phyloP scores from a whole-genome alignment of 2,329 filamentous ascomycete species.

The Trichophyton verrucosum region DNA sequence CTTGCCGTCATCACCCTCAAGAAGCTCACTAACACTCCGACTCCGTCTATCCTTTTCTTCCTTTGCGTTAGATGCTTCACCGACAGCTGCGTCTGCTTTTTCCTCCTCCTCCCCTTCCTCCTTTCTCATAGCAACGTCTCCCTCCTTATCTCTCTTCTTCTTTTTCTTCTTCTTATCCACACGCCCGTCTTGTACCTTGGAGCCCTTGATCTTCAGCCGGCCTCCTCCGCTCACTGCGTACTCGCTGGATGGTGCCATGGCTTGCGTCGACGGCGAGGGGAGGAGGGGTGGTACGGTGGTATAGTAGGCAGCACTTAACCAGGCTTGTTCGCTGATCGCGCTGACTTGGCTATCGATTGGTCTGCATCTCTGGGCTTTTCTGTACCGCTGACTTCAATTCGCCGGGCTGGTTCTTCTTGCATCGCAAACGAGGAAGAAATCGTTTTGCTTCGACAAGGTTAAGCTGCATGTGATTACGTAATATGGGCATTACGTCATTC shows the following conservation, averaged over 20 bases:
- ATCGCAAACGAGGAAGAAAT: background rate
- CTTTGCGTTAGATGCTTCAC: background rate
- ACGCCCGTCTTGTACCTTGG: conserved; percentile 43
- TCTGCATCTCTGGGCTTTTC: background rate
- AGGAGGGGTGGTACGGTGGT: background rate
- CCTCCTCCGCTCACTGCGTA: conserved; percentile 41
- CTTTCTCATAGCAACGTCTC: conserved; percentile 5
- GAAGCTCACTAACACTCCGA: conserved; percentile 13
- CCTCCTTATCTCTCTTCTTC: conserved; percentile 15
- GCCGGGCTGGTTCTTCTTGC: background rate
- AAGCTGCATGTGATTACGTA: background rate
- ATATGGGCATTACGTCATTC: background rate
- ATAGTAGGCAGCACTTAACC: background rate
- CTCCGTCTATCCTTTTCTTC: conserved; percentile 16
- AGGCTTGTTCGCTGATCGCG: background rate
- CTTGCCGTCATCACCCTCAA: conserved; percentile 42
- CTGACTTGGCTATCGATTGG: background rate
- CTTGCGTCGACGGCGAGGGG: background rate
- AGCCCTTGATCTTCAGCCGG: conserved; percentile 75
- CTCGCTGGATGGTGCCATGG: conserved; percentile 11
- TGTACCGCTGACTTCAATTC: background rate
- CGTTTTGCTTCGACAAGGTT: background rate
- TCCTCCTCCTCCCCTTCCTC: background rate
- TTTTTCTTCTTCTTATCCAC: conserved; percentile 14
- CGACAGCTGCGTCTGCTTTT: background rate